phyloP scores from a whole-genome alignment of 352 stramenopile species.

The Phytophthora pseudosyringae region DNA sequence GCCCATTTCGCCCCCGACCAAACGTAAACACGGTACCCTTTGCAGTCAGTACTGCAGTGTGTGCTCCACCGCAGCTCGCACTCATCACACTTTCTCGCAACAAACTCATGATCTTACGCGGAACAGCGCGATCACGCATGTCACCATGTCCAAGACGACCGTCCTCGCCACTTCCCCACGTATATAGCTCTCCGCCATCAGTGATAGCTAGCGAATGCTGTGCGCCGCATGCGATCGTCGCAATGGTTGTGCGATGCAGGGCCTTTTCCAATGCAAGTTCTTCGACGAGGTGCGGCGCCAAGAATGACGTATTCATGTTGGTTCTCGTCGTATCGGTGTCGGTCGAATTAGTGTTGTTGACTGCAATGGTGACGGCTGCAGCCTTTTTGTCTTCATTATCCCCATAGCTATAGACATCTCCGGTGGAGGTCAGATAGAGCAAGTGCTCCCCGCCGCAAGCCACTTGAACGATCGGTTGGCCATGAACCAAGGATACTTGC shows the following conservation, averaged over 20 bases:
- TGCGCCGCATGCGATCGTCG: conserved; percentile 67
- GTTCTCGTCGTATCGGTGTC: conserved; percentile 16
- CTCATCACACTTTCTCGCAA: conserved; percentile 65
- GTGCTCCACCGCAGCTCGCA: conserved; percentile 79
- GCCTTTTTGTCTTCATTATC: conserved; percentile 70
- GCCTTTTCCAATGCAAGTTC: conserved; percentile 84
- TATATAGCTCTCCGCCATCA: conserved; percentile 76
- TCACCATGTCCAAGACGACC: conserved; percentile 80
- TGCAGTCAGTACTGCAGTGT: conserved; percentile 78
- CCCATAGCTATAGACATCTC: conserved; percentile 83
- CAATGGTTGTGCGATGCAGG: conserved; percentile 69
- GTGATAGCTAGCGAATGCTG: conserved; percentile 83
- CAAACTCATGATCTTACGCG: conserved; percentile 84
- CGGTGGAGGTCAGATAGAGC: conserved; percentile 75
- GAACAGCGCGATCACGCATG: conserved; percentile 76
- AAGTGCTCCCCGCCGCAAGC: conserved; percentile 81
- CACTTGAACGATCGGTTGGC: conserved; percentile 75
- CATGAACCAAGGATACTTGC: conserved; percentile 50
- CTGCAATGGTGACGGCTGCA: conserved; percentile 20
- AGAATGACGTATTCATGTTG: conserved; percentile 44
- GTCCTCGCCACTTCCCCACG: conserved; percentile 86
- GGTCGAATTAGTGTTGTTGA: neutral
- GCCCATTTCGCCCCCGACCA: conserved; percentile 73
- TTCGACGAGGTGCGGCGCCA: conserved; percentile 71
- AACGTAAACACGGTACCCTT: conserved; percentile 74